phyloP scores from a whole-genome alignment of 176 grass and related monocot genomes.

The Phoenix dactylifera region DNA sequence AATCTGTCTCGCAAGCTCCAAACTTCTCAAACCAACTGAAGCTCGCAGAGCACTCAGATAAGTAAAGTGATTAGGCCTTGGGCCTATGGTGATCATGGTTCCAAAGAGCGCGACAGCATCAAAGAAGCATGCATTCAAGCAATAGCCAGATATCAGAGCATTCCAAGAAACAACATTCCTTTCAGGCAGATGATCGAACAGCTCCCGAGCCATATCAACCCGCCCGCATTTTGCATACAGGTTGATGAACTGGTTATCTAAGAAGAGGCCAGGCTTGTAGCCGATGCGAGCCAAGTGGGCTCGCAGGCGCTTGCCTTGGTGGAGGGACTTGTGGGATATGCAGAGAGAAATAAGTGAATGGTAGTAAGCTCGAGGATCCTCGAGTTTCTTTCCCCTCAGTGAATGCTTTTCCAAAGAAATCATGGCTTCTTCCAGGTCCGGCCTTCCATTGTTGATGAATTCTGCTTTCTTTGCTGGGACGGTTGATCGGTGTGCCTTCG shows the following conservation, averaged over 20 bases:
- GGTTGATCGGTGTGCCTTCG: not conserved
- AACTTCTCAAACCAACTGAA: not conserved
- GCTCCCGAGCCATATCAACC: conserved; percentile 6
- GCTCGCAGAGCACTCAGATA: conserved; percentile 19
- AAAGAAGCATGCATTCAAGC: conserved; percentile 3
- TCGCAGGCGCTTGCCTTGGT: conserved; percentile 4
- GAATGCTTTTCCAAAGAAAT: conserved; percentile 6
- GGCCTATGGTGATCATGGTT: conserved; percentile 4
- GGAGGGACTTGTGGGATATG: conserved; percentile 18
- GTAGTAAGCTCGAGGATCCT: conserved; percentile 6
- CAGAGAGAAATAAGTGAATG: conserved; percentile 19
- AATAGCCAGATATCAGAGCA: conserved; percentile 19
- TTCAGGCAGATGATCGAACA: conserved; percentile 19
- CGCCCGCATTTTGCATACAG: conserved; percentile 14
- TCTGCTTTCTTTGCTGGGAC: not conserved
- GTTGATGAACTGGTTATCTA: conserved; percentile 28
- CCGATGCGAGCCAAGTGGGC: conserved; percentile 2
- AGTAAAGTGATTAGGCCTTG: conserved; percentile 16
- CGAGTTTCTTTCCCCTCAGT: not conserved
- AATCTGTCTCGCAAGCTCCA: conserved; percentile 9
- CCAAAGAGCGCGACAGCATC: conserved; percentile 13
- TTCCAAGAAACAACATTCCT: conserved; percentile 33
- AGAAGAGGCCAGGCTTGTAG: conserved; percentile 5
- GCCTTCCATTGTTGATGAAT: not conserved
- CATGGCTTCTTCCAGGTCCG: not conserved